phyloP scores from a whole-genome alignment of 2,329 filamentous ascomycete species.

The Fusarium sp. region DNA sequence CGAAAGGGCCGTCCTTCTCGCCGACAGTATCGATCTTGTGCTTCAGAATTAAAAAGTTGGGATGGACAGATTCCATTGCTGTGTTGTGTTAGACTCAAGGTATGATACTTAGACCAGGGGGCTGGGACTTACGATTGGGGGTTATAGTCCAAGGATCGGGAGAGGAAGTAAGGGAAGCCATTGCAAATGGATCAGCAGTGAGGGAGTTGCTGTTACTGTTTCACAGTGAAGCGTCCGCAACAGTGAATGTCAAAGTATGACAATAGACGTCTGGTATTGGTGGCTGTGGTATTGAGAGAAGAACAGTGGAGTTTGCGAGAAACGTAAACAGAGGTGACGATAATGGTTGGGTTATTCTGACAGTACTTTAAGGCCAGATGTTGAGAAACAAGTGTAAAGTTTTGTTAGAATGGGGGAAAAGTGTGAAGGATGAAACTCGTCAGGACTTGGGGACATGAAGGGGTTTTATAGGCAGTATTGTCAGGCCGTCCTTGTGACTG shows the following conservation, averaged over 20 bases:
- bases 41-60: background rate
- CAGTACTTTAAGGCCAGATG: background rate
- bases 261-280: background rate
- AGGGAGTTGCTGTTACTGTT: background rate
- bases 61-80: background rate
- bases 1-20: background rate
- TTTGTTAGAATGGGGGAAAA: background rate
- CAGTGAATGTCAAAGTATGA: too few relatives aligned
- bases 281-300: background rate
- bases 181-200: too few relatives aligned
- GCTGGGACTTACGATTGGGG: background rate
- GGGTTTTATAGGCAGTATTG: background rate
- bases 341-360: background rate
- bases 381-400: background rate
- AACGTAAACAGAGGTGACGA: background rate
- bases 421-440: background rate
- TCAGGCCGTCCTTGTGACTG: background rate
- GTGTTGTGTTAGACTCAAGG: background rate
- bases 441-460: background rate
- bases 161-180: background rate
- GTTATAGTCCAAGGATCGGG: background rate
- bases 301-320: background rate
- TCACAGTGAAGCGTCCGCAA: accelerated
- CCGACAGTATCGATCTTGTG: background rate
- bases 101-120: accelerated